phyloP scores from a whole-genome alignment of 139 green algal species.

The Deuterostichococcus epilithicus region DNA sequence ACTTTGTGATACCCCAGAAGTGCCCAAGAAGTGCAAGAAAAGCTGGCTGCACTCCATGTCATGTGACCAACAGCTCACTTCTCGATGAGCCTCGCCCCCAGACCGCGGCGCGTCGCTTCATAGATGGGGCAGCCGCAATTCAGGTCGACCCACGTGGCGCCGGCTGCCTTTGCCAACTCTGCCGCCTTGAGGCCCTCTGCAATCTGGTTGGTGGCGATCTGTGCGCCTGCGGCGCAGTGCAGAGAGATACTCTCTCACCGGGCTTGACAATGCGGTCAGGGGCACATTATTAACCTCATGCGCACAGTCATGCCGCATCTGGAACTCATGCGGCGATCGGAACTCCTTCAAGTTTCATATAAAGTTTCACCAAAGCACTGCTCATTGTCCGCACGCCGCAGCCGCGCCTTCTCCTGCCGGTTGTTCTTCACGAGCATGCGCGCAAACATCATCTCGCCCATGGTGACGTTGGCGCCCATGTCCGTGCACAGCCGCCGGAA shows the following conservation, averaged over 20 bases:
- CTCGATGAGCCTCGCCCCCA: slow-evolving; percentile 67
- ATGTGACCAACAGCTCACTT: not conserved
- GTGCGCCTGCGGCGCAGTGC: too few relatives aligned
- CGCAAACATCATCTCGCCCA: slow-evolving; percentile 79
- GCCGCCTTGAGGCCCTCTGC: slow-evolving; percentile 62
- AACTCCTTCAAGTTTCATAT: not conserved
- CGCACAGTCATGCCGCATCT: too few relatives aligned
- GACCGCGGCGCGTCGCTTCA: slow-evolving; percentile 70
- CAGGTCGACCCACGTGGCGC: slow-evolving; percentile 73
- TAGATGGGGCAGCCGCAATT: slow-evolving; percentile 87
- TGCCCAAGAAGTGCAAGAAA: too few relatives aligned
- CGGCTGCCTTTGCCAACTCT: slow-evolving; percentile 51
- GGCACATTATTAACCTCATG: too few relatives aligned
- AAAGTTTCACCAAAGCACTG: slow-evolving; percentile 35
- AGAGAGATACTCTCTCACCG: too few relatives aligned
- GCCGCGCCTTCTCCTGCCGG: slow-evolving; percentile 40
- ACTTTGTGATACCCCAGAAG: too few relatives aligned
- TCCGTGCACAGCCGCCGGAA: slow-evolving; percentile 70
- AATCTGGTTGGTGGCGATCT: slow-evolving; percentile 79
- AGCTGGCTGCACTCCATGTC: too few relatives aligned
- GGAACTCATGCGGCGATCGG: too few relatives aligned
- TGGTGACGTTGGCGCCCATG: slow-evolving; percentile 65
- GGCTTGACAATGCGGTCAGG: too few relatives aligned
- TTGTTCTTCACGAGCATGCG: slow-evolving; percentile 23
- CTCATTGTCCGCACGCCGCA: slow-evolving; percentile 46